These are phyloP conservation scores for Prasinococcaceae sp. DNA, from an alignment of 139 green algal species.

Conservation along the genomic window DNA sequence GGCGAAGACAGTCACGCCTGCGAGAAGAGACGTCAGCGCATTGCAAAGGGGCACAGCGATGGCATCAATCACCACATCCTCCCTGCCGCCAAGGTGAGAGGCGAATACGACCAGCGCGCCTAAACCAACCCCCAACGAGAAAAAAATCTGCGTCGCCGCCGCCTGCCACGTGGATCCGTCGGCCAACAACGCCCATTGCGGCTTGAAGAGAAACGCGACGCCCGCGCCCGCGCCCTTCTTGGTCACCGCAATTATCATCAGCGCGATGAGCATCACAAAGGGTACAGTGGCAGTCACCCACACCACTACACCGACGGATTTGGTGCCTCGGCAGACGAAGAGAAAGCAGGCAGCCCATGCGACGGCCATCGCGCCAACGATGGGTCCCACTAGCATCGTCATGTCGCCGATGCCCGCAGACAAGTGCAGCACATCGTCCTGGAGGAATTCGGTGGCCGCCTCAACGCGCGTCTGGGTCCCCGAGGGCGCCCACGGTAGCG, in stretches of 20 bases:
- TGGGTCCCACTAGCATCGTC: not conserved
- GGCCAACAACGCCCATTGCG: not conserved
- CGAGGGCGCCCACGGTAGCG: not conserved
- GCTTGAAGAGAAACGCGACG: not conserved
- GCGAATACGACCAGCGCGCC: not conserved
- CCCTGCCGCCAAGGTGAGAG: not conserved
- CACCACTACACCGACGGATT: not conserved
- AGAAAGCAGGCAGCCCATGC: not conserved
- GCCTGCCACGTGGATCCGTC: not conserved
- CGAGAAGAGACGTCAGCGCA: not conserved
- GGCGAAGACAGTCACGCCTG: not conserved
- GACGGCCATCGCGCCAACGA: not conserved
- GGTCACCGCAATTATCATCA: not conserved
- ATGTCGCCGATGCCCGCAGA: not conserved
- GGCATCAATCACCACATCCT: not conserved
- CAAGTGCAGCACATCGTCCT: not conserved
- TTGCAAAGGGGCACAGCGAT: not conserved
- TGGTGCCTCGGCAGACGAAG: not conserved
- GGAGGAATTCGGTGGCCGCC: not conserved
- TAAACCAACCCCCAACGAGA: not conserved
- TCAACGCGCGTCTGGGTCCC: not conserved
- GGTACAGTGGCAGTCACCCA: not conserved
- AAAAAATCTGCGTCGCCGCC: not conserved
- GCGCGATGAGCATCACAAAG: not conserved
- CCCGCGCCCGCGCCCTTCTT: too few species aligned